Evolutionary conservation across 2,329 filamentous ascomycete genomes (phyloP).

Genomic region (Didymella keratinophila): DNA sequence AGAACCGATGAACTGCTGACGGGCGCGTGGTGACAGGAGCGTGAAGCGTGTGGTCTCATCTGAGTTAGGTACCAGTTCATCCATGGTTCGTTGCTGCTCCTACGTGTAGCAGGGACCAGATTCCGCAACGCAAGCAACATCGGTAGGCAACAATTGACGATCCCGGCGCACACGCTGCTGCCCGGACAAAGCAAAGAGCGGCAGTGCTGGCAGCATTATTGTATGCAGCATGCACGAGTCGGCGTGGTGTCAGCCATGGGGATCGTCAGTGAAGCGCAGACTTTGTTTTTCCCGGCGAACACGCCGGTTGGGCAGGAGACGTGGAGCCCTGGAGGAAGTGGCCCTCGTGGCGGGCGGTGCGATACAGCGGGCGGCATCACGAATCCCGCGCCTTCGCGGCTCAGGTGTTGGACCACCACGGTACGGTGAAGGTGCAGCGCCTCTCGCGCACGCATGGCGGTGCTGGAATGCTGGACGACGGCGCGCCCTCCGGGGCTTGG

Average conservation of each 20-base stretch:
- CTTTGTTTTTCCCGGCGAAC: conserved; percentile 27
- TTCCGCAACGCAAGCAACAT: neutral
- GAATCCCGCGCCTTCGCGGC: conserved; percentile 8
- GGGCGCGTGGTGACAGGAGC: conserved; percentile 10
- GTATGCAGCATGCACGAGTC: conserved; percentile 18
- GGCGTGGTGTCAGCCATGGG: conserved; percentile 16
- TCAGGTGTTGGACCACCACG: conserved; percentile 9
- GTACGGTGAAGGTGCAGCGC: conserved; percentile 22
- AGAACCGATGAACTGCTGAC: neutral
- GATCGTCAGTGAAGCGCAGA: conserved; percentile 17
- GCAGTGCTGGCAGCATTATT: conserved; percentile 2
- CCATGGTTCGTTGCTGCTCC: neutral
- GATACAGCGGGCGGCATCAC: conserved; percentile 34
- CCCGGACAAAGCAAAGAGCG: conserved; percentile 6
- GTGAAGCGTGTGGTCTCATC: conserved; percentile 1
- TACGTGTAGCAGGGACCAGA: neutral
- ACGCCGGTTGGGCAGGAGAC: conserved; percentile 34
- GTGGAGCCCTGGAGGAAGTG: conserved; percentile 23
- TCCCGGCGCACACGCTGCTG: conserved; percentile 1
- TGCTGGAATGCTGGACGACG: conserved; percentile 24
- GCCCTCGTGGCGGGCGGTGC: conserved; percentile 39
- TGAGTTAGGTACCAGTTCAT: conserved; percentile 1
- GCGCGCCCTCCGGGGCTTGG: conserved; percentile 2
- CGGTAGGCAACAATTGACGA: conserved; percentile 3
- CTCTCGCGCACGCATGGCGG: conserved; percentile 14